Base-by-base conservation (phyloP, 2,329 filamentous ascomycete genomes). In the Ascosphaera apis region DNA sequence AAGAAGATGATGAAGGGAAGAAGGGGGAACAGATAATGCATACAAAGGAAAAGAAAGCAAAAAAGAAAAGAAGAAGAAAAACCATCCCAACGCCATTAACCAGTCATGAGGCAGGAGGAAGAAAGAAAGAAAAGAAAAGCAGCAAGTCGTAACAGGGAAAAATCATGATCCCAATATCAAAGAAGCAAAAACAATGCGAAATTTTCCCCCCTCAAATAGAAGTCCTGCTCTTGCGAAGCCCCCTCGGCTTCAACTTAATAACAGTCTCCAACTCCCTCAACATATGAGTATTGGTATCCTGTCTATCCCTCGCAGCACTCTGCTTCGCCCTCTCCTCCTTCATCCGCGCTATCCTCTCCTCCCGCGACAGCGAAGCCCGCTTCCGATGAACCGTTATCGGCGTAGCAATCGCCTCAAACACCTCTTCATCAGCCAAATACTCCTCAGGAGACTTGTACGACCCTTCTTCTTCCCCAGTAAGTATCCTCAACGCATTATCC, bases 251-350 rank as follows among this genome's bases (percentile, higher is more conserved):
- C 44, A 69, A 56, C 44, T 68, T 70, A 52, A 95, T 91, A 40
- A 98, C 72, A 42, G 80, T 86, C 59, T 93, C 82, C 39, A 98
- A 64, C 57, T 98, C 88, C 42, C 77, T 74, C 42, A 98, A 66
- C 81, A 98, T 92, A 45, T 77, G 81, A 31, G 74, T 79, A 42
- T 73, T 91, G 8, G 81, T 77, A 42, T 93, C 82, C 32, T 72
- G 62, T 48, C 77, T 76, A 45, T 84, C 79, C 37, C 73, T 70
- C 30, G 73, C 61, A 30, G 71, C 63, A 15, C 77, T 76, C 49
- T 80, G 78, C 42, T 69, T 70, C 37, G 72, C 73, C 39, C 86
- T 69, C 32, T 95, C 86, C 50, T 92, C 84, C 46, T 78, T 76
- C 62, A 93, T 83, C 54, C 78, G 86, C 31, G 66, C 65, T 46